Evolutionary conservation across 192 early-diverging fungal genomes (phyloP).

Genomic region (Pilaira anomala): DNA sequence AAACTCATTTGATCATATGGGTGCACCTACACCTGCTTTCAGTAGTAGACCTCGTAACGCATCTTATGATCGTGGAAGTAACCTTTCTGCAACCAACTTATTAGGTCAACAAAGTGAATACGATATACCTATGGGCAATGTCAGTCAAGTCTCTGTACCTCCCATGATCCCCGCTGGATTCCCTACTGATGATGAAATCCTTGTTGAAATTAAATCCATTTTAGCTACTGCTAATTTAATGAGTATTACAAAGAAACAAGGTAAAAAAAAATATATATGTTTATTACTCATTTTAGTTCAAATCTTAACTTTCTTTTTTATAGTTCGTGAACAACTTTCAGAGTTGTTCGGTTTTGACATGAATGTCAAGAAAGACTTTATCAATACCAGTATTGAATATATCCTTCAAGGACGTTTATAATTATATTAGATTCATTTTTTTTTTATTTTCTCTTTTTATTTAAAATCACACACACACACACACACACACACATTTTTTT

Average conservation of each 20-base stretch:
- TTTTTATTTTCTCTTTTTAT: no score
- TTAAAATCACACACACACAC: no score
- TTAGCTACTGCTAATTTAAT: slow-evolving; percentile 88
- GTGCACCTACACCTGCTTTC: neutral
- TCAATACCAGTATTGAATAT: slow-evolving; percentile 84
- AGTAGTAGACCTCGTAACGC: neutral
- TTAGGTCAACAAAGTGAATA: slow-evolving; percentile 14
- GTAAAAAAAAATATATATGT: slow-evolving; percentile 24
- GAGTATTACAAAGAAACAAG: slow-evolving; percentile 97
- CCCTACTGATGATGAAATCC: slow-evolving; percentile 65
- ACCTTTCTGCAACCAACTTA: neutral
- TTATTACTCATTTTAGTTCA: neutral
- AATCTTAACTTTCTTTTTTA: slow-evolving; percentile 18
- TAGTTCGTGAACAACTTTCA: slow-evolving; percentile 87
- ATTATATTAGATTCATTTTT: no score
- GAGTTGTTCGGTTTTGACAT: slow-evolving; percentile 80
- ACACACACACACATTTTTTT: no score
- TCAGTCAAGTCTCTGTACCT: slow-evolving; percentile 2
- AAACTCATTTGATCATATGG: neutral
- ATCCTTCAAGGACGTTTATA: slow-evolving; percentile 44
- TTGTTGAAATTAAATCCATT: slow-evolving; percentile 65
- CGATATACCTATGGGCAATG: slow-evolving; percentile 24
- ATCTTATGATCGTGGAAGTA: neutral
- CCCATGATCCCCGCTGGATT: slow-evolving; percentile 29
- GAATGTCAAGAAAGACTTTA: slow-evolving; percentile 76